These are phyloP conservation scores for Cladorrhinum sp. DNA, from an alignment of 2,329 filamentous ascomycete genomes.

Conservation along the genomic window DNA sequence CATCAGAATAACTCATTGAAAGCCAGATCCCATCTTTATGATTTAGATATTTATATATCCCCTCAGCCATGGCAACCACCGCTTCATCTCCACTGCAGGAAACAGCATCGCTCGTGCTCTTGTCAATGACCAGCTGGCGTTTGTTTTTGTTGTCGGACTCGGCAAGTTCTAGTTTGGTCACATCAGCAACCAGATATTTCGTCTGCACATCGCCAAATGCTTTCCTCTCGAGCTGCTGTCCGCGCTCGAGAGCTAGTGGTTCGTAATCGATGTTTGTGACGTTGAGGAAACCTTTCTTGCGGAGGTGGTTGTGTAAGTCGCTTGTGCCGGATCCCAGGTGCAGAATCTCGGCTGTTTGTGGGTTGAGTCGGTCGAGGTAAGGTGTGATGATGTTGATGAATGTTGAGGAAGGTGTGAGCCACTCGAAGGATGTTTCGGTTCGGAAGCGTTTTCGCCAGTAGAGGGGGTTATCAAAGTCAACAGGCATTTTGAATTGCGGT, in stretches of 20 bases:
- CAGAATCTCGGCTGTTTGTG: slow-evolving; percentile 35
- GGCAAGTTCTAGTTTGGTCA: slow-evolving; percentile 38
- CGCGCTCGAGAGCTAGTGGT: slow-evolving; percentile 44
- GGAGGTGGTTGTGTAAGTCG: slow-evolving; percentile 48
- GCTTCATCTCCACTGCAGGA: slow-evolving; percentile 42
- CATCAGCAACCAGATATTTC: slow-evolving; percentile 45
- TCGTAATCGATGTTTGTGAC: slow-evolving; percentile 52
- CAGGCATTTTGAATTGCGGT: slow-evolving; percentile 7
- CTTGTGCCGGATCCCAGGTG: slow-evolving; percentile 51
- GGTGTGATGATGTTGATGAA: slow-evolving; percentile 43
- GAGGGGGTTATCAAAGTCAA: slow-evolving; percentile 47
- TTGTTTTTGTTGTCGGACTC: background rate
- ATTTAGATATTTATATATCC: slow-evolving; percentile 36
- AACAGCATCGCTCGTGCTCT: slow-evolving; percentile 49
- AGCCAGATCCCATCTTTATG: slow-evolving; percentile 42
- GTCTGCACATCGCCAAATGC: slow-evolving; percentile 45
- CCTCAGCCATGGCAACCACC: slow-evolving; percentile 38
- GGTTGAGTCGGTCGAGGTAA: slow-evolving; percentile 32
- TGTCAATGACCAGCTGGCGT: slow-evolving; percentile 47
- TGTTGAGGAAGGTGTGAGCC: slow-evolving; percentile 42
- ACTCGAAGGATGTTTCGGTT: slow-evolving; percentile 46
- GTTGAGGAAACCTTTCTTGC: slow-evolving; percentile 39
- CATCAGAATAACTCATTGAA: slow-evolving; percentile 46
- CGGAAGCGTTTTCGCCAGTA: slow-evolving; percentile 50
- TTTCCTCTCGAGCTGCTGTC: slow-evolving; percentile 38